Percentiles rank a stretch among this genome's conserved stretches.
Conservation (phyloP, 2,329 filamentous ascomycete species). For the Fusarium sp. region DNA sequence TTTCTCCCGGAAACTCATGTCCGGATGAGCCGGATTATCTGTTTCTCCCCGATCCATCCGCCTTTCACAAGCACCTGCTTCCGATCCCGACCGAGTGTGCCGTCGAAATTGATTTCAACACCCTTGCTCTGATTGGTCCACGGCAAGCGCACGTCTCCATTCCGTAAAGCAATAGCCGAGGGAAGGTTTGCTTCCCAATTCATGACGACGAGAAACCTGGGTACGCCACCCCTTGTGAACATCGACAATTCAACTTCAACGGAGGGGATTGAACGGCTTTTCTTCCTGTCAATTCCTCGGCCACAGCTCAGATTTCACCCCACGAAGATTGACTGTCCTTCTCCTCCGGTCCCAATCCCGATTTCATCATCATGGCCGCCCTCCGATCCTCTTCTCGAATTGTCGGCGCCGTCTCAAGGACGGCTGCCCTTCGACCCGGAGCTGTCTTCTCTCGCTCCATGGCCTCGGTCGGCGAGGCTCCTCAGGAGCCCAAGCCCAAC, state of each 20-base stretch:
- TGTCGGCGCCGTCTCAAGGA: slow-evolving; percentile 59
- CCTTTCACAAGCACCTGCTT: slow-evolving; percentile 39
- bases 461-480: slow-evolving; percentile 69
- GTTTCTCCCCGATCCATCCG: slow-evolving; percentile 26
- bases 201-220: slow-evolving; percentile 43
- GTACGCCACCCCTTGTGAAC: slow-evolving; percentile 39
- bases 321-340: slow-evolving; percentile 43
- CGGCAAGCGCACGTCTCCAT: slow-evolving; percentile 23
- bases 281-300: slow-evolving; percentile 44
- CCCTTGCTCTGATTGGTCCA: slow-evolving; percentile 41
- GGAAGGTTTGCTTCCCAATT: slow-evolving; percentile 46
- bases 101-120: slow-evolving; percentile 48
- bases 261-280: slow-evolving; percentile 46
- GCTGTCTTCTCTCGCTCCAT: slow-evolving; percentile 63
- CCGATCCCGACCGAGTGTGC: slow-evolving; percentile 37
- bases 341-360: slow-evolving; percentile 42
- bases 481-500: slow-evolving; percentile 71
- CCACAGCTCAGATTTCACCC: slow-evolving; percentile 26
- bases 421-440: slow-evolving; percentile 54
- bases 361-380: slow-evolving; percentile 66
- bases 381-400: slow-evolving; percentile 70
- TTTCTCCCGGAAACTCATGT: slow-evolving; percentile 22
- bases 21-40: background rate
- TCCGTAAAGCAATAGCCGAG: slow-evolving; percentile 46
- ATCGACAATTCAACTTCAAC: slow-evolving; percentile 36